These are phyloP conservation scores for Leccinum barrowsii DNA, from an alignment of 768 basidiomycete species.

Conservation along the genomic window DNA sequence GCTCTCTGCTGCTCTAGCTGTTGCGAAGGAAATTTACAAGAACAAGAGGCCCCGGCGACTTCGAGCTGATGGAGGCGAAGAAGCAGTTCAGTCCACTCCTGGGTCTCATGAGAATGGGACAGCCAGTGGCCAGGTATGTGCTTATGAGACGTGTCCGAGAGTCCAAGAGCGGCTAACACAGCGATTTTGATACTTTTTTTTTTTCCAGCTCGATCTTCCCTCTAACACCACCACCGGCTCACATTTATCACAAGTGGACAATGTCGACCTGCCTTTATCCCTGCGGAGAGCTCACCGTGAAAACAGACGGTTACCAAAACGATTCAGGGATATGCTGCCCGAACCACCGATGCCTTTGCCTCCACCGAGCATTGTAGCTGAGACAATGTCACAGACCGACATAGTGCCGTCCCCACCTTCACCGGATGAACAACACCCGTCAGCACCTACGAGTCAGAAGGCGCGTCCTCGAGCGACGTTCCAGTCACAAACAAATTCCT, in stretches of 20 bases:
- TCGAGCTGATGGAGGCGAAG: not conserved
- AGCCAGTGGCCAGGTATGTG: no score
- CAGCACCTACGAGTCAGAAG: not conserved
- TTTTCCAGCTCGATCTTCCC: not conserved
- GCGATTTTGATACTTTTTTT: not conserved
- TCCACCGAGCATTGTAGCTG: not conserved
- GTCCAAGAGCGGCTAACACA: not conserved
- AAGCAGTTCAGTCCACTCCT: not conserved
- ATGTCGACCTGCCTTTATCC: not conserved
- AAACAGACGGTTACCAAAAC: not conserved
- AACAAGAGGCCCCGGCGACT: not conserved
- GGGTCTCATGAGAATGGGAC: no score
- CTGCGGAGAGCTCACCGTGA: not conserved
- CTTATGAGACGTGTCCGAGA: no score
- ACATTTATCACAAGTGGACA: not conserved
- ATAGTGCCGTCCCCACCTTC: not conserved
- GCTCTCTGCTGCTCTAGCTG: not conserved
- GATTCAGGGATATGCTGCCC: no score
- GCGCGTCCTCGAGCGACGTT: not conserved
- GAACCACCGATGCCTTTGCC: no score
- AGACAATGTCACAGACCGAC: not conserved
- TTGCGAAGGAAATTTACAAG: not conserved
- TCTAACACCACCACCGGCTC: not conserved
- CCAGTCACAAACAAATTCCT: not conserved
- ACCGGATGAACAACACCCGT: not conserved